phyloP scores from a whole-genome alignment of 805 yeast species.

The Yarrowia keelungensis region DNA sequence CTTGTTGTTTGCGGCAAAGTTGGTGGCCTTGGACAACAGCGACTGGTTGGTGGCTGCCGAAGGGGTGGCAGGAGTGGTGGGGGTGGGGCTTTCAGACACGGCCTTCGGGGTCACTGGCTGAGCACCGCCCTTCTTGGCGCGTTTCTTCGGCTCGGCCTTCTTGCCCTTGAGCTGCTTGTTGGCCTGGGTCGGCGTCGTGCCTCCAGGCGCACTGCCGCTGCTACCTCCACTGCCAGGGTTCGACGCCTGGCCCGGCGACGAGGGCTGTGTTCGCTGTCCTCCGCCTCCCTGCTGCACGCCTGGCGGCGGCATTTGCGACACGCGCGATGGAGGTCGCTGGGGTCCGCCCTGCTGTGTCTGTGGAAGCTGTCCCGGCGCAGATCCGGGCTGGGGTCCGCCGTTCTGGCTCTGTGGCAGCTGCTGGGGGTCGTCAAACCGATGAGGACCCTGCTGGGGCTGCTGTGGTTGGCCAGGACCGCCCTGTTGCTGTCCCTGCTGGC shows the following conservation, averaged over 20 bases:
- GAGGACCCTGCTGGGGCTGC: conserved; percentile 4
- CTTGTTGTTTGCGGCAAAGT: conserved; percentile 34
- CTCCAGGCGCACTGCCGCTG: conserved; percentile 39
- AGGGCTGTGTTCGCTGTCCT: conserved; percentile 45
- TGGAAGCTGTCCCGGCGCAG: conserved; percentile 38
- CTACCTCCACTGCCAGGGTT: conserved; percentile 39
- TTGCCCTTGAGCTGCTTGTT: conserved; percentile 42
- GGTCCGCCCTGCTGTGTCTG: conserved; percentile 39
- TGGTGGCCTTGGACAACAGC: conserved; percentile 26
- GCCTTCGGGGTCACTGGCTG: conserved; percentile 38
- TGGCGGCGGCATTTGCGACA: conserved; percentile 45
- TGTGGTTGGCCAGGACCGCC: no score
- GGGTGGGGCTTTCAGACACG: conserved; percentile 35
- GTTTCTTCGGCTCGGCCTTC: conserved; percentile 43
- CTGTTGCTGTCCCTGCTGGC: no score
- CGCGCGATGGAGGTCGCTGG: conserved; percentile 38
- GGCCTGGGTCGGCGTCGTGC: conserved; percentile 41
- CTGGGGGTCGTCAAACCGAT: conserved; percentile 40
- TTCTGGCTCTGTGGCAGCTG: conserved; percentile 24
- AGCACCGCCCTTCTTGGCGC: conserved; percentile 43
- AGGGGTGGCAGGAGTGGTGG: conserved; percentile 38
- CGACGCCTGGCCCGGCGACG: conserved; percentile 44
- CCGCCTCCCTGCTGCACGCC: conserved; percentile 41
- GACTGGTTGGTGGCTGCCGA: conserved; percentile 30
- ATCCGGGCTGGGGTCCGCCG: conserved; percentile 34